These are phyloP conservation scores for Pseudogymnoascus sp. DNA, from an alignment of 2,329 filamentous ascomycete species.

Conservation along the genomic window DNA sequence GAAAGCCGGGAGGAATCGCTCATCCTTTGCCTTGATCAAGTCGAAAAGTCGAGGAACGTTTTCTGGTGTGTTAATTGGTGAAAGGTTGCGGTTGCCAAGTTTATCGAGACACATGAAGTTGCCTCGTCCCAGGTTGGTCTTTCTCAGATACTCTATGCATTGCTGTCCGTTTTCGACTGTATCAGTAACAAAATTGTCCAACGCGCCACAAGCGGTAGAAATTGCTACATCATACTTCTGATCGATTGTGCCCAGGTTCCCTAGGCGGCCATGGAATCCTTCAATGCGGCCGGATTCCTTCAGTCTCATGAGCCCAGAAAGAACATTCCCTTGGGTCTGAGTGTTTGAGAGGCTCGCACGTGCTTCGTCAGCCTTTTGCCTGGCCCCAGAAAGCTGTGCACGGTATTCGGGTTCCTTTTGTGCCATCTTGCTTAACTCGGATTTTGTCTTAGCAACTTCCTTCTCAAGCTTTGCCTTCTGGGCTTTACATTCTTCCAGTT, in stretches of 20 bases:
- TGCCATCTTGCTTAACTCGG: constrained; percentile 64
- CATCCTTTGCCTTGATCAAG: constrained; percentile 79
- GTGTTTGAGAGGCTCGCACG: constrained; percentile 81
- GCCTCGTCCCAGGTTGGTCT: constrained; percentile 92
- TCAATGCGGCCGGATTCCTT: constrained; percentile 95
- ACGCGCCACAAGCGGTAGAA: constrained; percentile 82
- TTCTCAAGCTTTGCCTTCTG: constrained; percentile 67
- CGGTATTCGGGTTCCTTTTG: constrained; percentile 76
- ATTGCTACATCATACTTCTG: constrained; percentile 95
- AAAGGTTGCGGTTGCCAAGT: constrained; percentile 69
- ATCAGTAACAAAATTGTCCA: constrained; percentile 96
- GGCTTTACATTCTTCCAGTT: constrained; percentile 68
- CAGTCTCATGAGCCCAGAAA: constrained; percentile 85
- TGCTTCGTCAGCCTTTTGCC: constrained; percentile 94
- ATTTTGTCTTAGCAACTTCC: constrained; percentile 63
- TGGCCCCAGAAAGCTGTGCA: constrained; percentile 75
- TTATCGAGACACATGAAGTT: constrained; percentile 97
- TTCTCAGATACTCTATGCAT: constrained; percentile 94
- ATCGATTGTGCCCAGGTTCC: constrained; percentile 90
- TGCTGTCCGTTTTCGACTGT: constrained; percentile 94
- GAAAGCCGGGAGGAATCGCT: constrained; percentile 82
- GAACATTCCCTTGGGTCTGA: constrained; percentile 86
- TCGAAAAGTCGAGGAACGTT: constrained; percentile 90
- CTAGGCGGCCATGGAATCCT: constrained; percentile 90
- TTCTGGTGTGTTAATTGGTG: constrained; percentile 79